Base-by-base conservation (phyloP, 768 basidiomycete genomes). In the Sarcomyxa edulis region DNA sequence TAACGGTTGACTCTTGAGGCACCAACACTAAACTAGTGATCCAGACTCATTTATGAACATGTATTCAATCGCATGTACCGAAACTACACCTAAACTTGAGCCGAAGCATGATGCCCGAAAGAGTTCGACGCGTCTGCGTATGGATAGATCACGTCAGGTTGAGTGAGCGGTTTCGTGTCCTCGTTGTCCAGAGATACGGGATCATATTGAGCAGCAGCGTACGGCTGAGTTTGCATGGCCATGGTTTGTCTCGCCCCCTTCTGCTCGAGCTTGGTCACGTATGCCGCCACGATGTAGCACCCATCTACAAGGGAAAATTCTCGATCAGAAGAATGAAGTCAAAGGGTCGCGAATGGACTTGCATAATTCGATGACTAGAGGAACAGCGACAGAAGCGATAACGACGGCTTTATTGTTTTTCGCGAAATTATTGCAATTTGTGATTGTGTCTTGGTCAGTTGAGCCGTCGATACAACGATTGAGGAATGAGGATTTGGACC, bases 341-440 rank as follows among this genome's bases (percentile, higher is more conserved):
- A 25, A 27, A n/a, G n/a, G n/a, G n/a, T n/a, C n/a, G n/a, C 29
- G 23, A 21, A 16, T 18, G 25, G 29, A 59, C 66, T 53, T 42
- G 68, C 68, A 68, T 18, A 52, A 54, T 51, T 66, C 61, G 25
- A 65, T 39, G 19, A 68, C 37, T 29, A 68, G 50, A 12, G 68
- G 64, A 26, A 66, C 45, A n/a, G 64, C 44, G 12, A 56, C 42
- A 14, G 53, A 48, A n/a, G 58, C 56, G 42, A 66, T 51, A 30
- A 63, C 29, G 12, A 37, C 49, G 6, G 55, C 55, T 12, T 53
- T 43, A 15, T 50, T 49, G 34, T 46, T 44, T 39, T 55, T 51
- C 14, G 45, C 44, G 29, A 53, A 53, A 32, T 49, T 50, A 16
- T 62, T 44, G 43, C 67, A 68, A 29, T 47, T 46, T 5, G 56